Percentiles rank a stretch among this genome's conserved stretches.
Conservation (phyloP, 345 rosid genomes). For the Lumnitzera racemosa region DNA sequence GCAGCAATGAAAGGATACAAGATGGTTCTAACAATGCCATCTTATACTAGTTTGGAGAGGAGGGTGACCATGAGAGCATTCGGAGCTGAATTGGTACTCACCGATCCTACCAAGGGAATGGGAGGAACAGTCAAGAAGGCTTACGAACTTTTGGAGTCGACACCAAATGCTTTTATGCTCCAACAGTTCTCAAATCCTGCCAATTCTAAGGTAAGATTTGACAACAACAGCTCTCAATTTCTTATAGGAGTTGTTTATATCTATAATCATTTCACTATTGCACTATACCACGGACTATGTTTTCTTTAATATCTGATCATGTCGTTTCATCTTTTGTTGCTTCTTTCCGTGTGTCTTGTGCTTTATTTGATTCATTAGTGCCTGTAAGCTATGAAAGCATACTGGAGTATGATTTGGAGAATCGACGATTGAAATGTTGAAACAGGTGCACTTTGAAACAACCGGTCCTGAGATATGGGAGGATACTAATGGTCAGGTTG, state of each 20-base stretch:
- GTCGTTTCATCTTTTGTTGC: no score
- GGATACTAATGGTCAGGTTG: conserved; percentile 82
- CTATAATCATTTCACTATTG: no score
- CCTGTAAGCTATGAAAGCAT: no score
- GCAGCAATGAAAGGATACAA: conserved; percentile 90
- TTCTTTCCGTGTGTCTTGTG: no score
- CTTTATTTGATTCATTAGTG: no score
- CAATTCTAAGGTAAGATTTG: conserved; percentile 54
- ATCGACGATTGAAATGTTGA: not conserved
- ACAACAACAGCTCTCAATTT: not conserved
- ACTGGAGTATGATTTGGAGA: not conserved
- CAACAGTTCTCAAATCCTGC: conserved; percentile 92
- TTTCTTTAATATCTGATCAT: no score
- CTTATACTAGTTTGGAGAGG: conserved; percentile 94
- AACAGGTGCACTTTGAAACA: conserved; percentile 83
- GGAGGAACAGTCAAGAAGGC: conserved; percentile 96
- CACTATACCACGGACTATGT: no score
- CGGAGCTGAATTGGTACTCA: conserved; percentile 86
- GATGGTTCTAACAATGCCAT: conserved; percentile 93
- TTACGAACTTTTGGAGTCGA: conserved; percentile 62
- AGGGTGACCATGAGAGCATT: conserved; percentile 94
- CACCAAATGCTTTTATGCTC: conserved; percentile 73
- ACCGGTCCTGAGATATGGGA: conserved; percentile 99
- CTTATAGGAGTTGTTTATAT: not conserved
- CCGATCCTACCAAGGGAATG: conserved; percentile 96